A percentile compares a stretch with the other conserved stretches of the same genome.
Conservation (phyloP, 1,139 yeast genomes). For the Debaryomyces robertsiae region DNA sequence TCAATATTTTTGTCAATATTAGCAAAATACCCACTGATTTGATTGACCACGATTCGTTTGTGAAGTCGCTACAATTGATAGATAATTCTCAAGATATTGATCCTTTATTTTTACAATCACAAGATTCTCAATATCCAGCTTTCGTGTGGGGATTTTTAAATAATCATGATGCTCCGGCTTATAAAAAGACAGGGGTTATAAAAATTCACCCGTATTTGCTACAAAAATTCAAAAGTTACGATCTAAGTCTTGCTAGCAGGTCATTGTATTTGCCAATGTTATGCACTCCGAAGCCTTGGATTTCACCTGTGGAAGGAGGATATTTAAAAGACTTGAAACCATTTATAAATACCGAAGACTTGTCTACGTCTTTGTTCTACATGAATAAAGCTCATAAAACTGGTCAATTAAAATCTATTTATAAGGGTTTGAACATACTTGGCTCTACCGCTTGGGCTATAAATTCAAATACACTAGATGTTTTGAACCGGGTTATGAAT, state of each 20-base stretch:
- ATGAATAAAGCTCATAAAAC: slow-evolving; percentile 30
- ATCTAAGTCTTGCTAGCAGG: slow-evolving; percentile 18
- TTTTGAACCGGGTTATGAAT: slow-evolving; percentile 27
- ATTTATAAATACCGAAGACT: slow-evolving; percentile 27
- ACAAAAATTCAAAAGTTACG: slow-evolving; percentile 19
- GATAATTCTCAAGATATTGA: slow-evolving; percentile 14
- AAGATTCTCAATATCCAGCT: slow-evolving; percentile 11
- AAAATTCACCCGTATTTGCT: slow-evolving; percentile 30
- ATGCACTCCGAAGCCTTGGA: slow-evolving; percentile 43
- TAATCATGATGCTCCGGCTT: slow-evolving; percentile 4
- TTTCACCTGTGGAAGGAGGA: slow-evolving; percentile 38
- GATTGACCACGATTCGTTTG: slow-evolving; percentile 5
- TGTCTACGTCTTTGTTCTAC: slow-evolving; percentile 21
- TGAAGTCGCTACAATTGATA: slow-evolving; percentile 8
- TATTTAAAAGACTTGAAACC: slow-evolving; percentile 30
- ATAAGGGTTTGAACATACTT: slow-evolving; percentile 32
- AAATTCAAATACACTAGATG: slow-evolving; percentile 26
- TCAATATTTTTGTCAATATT: slow-evolving; percentile 24
- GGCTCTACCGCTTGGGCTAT: slow-evolving; percentile 42
- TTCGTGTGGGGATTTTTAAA: slow-evolving; percentile 13
- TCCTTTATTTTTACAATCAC: slow-evolving; percentile 8
- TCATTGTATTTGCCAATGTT: slow-evolving; percentile 41
- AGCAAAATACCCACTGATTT: slow-evolving; percentile 21
- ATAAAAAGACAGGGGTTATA: slow-evolving; percentile 22
- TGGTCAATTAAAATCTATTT: slow-evolving; percentile 39